Conservation (phyloP, 208 protist genomes). For the Lotmaria passim region DNA sequence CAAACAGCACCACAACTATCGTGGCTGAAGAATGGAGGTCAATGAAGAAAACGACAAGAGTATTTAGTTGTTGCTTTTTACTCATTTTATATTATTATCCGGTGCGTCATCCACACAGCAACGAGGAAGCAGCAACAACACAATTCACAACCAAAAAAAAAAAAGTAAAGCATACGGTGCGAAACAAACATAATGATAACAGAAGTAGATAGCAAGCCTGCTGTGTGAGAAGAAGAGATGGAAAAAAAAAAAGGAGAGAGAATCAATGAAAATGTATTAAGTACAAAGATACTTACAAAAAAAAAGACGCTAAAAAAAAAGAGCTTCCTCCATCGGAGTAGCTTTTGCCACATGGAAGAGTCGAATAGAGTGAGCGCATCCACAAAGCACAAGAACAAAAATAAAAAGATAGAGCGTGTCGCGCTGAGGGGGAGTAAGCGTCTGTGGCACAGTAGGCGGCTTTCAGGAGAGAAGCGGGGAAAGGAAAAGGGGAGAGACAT, state of each 20-base stretch:
- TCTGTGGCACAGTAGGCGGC: too few relatives aligned
- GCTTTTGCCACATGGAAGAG: too few relatives aligned
- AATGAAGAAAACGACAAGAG: background rate
- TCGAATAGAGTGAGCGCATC: background rate
- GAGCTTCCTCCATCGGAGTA: too few relatives aligned
- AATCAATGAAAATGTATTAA: constrained; percentile 6
- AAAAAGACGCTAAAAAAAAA: background rate
- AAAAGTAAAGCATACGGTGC: background rate
- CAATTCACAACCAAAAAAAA: constrained; percentile 1
- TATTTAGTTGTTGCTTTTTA: too few relatives aligned
- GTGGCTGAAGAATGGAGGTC: constrained; percentile 9
- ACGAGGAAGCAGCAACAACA: background rate
- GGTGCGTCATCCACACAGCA: too few relatives aligned
- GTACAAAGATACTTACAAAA: background rate
- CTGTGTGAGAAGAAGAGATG: background rate
- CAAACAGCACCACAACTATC: constrained; percentile 8
- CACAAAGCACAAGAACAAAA: constrained; percentile 3
- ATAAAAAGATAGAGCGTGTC: background rate
- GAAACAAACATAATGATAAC: too few relatives aligned
- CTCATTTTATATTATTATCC: too few relatives aligned
- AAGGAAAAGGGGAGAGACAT: too few relatives aligned
- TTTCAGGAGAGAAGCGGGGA: too few relatives aligned
- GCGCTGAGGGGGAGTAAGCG: too few relatives aligned
- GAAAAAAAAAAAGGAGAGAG: constrained; percentile 5
- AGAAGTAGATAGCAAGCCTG: too few relatives aligned